Evolutionary conservation across 2,329 filamentous ascomycete species (phyloP).

Genomic region (Tolypocladium tundrense): DNA sequence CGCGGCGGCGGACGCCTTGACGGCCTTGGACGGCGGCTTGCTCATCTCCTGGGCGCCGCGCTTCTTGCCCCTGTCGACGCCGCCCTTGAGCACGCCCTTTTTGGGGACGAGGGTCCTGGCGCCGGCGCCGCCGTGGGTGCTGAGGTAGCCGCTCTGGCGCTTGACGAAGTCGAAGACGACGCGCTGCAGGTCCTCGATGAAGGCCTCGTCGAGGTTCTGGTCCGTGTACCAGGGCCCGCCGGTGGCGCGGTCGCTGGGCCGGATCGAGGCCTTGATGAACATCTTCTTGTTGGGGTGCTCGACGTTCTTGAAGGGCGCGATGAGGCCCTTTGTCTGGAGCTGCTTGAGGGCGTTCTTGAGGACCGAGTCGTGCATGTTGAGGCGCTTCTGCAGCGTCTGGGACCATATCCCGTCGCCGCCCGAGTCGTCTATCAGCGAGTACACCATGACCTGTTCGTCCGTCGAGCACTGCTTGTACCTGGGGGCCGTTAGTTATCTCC

Average conservation of each 20-base stretch:
- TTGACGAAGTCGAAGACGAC: constrained; percentile 67
- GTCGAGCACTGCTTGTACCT: constrained; percentile 51
- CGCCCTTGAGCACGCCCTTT: constrained; percentile 44
- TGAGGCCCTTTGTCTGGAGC: constrained; percentile 70
- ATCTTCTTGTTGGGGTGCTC: constrained; percentile 87
- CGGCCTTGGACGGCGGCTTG: constrained; percentile 17
- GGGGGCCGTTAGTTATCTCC: neutral
- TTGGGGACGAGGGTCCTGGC: constrained; percentile 38
- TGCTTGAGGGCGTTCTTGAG: constrained; percentile 76
- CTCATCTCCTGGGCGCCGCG: constrained; percentile 33
- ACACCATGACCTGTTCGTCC: constrained; percentile 75
- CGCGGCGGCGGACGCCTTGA: constrained; percentile 11
- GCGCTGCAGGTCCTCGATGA: constrained; percentile 68
- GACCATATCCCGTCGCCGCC: constrained; percentile 85
- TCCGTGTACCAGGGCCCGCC: constrained; percentile 94
- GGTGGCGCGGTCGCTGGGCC: constrained; percentile 80
- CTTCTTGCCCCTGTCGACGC: constrained; percentile 36
- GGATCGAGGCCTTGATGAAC: constrained; percentile 82
- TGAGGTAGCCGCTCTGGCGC: constrained; percentile 58
- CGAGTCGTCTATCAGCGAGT: constrained; percentile 78
- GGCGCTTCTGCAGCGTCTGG: constrained; percentile 67
- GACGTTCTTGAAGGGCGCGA: constrained; percentile 84
- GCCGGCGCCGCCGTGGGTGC: constrained; percentile 20
- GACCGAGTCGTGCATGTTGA: constrained; percentile 74
- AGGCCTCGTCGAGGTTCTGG: constrained; percentile 76